Percentiles rank a stretch among this genome's conserved stretches.
phyloP scores from a whole-genome alignment of 225 moss, liverwort and hornwort genomes.

The Marchantia polymorpha region DNA sequence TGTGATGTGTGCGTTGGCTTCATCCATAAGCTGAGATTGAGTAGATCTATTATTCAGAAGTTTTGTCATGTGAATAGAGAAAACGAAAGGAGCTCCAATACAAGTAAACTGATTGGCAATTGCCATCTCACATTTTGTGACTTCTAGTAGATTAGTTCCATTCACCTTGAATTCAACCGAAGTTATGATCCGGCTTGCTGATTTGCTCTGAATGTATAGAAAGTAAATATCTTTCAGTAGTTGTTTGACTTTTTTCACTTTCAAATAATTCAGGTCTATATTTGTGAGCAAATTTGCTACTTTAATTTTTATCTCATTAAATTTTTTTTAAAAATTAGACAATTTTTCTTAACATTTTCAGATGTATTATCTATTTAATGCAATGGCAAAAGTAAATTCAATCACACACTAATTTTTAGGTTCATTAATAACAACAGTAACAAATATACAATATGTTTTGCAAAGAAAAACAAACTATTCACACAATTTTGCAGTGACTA shows the following conservation, averaged over 20 bases:
- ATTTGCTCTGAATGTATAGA: conserved; percentile 55
- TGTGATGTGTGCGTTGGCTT: conserved; percentile 50
- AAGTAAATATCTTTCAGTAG: conserved; percentile 70
- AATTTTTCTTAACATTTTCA: too few relatives aligned
- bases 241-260: conserved; percentile 34
- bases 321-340: too few relatives aligned
- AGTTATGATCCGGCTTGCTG: conserved; percentile 23
- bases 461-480: too few relatives aligned
- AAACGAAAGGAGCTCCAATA: conserved; percentile 38
- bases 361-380: too few relatives aligned
- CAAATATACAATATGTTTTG: too few relatives aligned
- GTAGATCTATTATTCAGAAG: not conserved
- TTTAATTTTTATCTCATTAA: too few relatives aligned
- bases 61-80: conserved; percentile 36
- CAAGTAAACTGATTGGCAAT: conserved; percentile 48
- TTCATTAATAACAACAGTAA: too few relatives aligned
- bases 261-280: too few relatives aligned
- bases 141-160: conserved; percentile 42
- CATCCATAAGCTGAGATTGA: conserved; percentile 8
- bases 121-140: conserved; percentile 51
- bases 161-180: conserved; percentile 66
- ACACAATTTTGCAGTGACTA: too few relatives aligned
- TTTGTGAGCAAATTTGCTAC: too few relatives aligned
- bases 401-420: too few relatives aligned
- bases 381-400: too few relatives aligned